These are phyloP conservation scores for Cladosporium sp. DNA, from an alignment of 2,329 filamentous ascomycete genomes.

Conservation along the genomic window DNA sequence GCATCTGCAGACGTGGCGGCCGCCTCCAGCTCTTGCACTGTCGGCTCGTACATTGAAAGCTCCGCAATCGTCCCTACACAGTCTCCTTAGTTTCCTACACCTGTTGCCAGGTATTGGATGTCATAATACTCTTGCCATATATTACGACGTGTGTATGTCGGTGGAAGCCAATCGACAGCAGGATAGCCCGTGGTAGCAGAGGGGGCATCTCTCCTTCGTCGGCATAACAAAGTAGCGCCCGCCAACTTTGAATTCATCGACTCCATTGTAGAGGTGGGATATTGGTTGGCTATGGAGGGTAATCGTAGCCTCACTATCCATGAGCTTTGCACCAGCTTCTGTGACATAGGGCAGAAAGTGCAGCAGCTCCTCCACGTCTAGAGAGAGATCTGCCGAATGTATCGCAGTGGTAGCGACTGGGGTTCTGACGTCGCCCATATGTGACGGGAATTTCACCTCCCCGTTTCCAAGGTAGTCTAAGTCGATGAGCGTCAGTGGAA, in stretches of 20 bases:
- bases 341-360: not conserved
- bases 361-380: not conserved
- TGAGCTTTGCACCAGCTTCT: not conserved
- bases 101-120: too few relatives aligned
- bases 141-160: too few relatives aligned
- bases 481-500: not conserved
- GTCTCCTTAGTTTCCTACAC: not conserved
- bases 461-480: not conserved
- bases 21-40: not conserved
- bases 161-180: too few relatives aligned
- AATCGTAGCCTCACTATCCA: not conserved
- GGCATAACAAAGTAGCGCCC: not conserved
- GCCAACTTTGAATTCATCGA: not conserved
- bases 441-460: not conserved
- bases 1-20: not conserved
- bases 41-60: not conserved
- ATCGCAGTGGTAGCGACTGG: not conserved
- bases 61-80: not conserved
- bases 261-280: not conserved
- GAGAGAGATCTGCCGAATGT: not conserved
- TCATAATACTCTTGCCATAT: too few relatives aligned
- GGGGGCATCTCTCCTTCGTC: not conserved
- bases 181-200: not conserved
- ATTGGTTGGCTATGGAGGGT: not conserved
- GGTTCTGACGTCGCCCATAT: not conserved